A percentile compares a stretch with the other conserved stretches of the same genome.
phyloP scores from a whole-genome alignment of 1,139 yeast genomes.

The Suhomyces bokatorum region DNA sequence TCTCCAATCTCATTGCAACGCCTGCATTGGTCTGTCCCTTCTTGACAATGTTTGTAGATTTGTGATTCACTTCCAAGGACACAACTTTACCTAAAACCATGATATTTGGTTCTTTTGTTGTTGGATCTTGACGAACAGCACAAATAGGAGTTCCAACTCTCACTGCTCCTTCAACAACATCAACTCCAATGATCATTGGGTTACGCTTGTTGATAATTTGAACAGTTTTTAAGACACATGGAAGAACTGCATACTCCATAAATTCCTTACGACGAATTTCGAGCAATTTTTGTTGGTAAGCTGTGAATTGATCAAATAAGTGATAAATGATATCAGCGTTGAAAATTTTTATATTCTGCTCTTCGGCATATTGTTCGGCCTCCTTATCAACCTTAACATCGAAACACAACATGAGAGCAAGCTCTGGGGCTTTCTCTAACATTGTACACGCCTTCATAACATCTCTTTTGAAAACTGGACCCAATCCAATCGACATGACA shows the following conservation, averaged over 20 bases:
- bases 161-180: constrained; percentile 86
- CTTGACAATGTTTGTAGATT: constrained; percentile 73
- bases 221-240: constrained; percentile 89
- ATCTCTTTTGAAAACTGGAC: constrained; percentile 97
- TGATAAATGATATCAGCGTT: constrained; percentile 96
- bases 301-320: constrained; percentile 91
- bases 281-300: constrained; percentile 82
- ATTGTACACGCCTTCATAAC: constrained; percentile 96
- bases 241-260: constrained; percentile 87
- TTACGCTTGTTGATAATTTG: constrained; percentile 98
- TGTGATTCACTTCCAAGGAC: constrained; percentile 93
- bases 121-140: constrained; percentile 87
- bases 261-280: constrained; percentile 91
- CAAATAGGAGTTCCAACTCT: constrained; percentile 94
- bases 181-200: constrained; percentile 99
- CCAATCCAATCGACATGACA: constrained; percentile 96
- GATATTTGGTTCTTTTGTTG: constrained; percentile 70
- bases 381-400: constrained; percentile 97
- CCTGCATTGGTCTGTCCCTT: constrained; percentile 97
- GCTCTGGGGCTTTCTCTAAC: constrained; percentile 95
- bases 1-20: constrained; percentile 96
- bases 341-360: constrained; percentile 87
- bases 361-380: constrained; percentile 96
- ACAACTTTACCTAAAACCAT: constrained; percentile 81
- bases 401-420: constrained; percentile 95